phyloP scores from a whole-genome alignment of 441 rosid genomes.

The Macaranga tanarius region DNA sequence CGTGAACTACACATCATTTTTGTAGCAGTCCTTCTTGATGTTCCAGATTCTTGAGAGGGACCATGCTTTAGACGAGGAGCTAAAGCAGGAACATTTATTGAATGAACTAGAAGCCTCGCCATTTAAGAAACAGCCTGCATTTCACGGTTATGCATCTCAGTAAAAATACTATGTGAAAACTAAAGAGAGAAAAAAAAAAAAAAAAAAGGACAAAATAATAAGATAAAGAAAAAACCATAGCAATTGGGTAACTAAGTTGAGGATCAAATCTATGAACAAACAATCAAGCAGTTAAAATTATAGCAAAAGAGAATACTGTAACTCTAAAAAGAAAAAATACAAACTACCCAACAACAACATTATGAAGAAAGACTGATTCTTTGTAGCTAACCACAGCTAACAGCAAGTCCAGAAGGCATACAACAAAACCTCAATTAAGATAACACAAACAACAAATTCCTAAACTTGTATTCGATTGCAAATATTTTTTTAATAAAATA shows the following conservation, averaged over 20 bases:
- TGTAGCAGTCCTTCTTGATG: conserved; percentile 36
- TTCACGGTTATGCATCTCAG: conserved; percentile 20
- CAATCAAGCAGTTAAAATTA: not conserved
- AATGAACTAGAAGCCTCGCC: conserved; percentile 66
- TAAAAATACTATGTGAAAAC: not conserved
- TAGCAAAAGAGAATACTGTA: not conserved
- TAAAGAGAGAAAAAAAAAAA: not conserved
- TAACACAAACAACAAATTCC: too few relatives aligned
- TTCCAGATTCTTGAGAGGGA: conserved; percentile 43
- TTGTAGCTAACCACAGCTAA: not conserved
- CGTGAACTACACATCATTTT: conserved; percentile 52
- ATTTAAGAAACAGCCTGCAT: conserved; percentile 50
- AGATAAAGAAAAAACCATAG: not conserved
- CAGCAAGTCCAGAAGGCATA: not conserved
- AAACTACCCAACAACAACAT: not conserved
- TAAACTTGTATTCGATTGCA: too few relatives aligned
- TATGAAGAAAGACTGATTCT: not conserved
- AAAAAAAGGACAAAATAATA: not conserved
- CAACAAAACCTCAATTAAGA: not conserved
- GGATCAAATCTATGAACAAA: not conserved
- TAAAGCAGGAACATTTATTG: conserved; percentile 45
- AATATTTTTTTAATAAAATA: not conserved
- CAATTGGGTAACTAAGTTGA: not conserved
- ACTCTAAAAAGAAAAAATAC: not conserved
- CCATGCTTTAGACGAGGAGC: conserved; percentile 41